Conservation (phyloP, 345 rosid genomes). For the Eucalyptus viminalis region DNA sequence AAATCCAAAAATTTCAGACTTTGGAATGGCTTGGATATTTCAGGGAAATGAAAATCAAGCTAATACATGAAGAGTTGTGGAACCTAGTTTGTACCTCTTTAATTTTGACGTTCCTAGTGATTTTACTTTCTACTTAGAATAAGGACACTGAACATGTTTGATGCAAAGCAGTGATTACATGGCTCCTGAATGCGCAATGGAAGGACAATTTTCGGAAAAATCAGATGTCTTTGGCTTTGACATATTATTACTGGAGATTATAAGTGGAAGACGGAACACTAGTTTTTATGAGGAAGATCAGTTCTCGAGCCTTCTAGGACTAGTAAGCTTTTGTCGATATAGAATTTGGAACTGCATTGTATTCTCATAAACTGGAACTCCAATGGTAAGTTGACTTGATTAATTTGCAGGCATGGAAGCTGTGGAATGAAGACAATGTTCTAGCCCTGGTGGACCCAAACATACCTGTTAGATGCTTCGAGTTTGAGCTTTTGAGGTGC, state of each 20-base stretch:
- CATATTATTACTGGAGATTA: constrained; percentile 25
- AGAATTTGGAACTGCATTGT: neutral
- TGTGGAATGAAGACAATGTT: neutral
- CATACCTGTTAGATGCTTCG: neutral
- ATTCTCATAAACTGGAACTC: neutral
- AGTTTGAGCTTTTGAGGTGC: neutral
- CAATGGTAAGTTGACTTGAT: neutral
- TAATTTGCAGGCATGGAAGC: neutral
- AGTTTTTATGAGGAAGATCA: constrained; percentile 7
- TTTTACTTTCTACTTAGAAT: neutral
- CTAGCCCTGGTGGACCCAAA: neutral
- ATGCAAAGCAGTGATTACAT: constrained; percentile 20
- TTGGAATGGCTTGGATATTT: constrained; percentile 38
- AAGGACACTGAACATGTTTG: neutral
- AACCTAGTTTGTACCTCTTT: constrained; percentile 21
- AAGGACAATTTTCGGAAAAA: constrained; percentile 29
- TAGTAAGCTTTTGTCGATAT: neutral
- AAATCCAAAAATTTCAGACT: constrained; percentile 41
- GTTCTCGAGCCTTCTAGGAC: constrained; percentile 6
- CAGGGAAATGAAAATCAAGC: constrained; percentile 18
- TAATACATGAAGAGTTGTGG: constrained; percentile 29
- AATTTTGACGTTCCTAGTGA: too few relatives aligned
- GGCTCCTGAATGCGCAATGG: constrained; percentile 38
- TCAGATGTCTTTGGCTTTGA: constrained; percentile 32
- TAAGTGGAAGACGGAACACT: constrained; percentile 30